These are phyloP conservation scores for Fusarium camptoceras DNA, from an alignment of 2,329 filamentous ascomycete species.

Conservation along the genomic window DNA sequence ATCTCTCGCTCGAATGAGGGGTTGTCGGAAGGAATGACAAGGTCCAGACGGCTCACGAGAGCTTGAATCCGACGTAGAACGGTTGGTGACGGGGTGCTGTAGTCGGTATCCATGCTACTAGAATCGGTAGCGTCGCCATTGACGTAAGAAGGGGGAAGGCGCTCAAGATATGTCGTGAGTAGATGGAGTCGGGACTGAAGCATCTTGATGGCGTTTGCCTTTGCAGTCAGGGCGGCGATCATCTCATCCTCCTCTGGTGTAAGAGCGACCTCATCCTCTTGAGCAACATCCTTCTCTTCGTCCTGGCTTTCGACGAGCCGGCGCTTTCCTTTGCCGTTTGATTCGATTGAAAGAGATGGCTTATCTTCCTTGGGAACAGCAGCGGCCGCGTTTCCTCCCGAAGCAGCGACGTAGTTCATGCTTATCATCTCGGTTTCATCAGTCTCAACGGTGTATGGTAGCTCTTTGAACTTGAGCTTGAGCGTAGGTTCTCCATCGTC, in stretches of 20 bases:
- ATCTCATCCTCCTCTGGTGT: conserved; percentile 71
- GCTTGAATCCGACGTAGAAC: conserved; percentile 91
- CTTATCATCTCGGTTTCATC: conserved; percentile 98
- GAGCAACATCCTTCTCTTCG: conserved; percentile 44
- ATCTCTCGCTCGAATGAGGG: conserved; percentile 76
- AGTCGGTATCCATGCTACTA: conserved; percentile 51
- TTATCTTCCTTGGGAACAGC: conserved; percentile 63
- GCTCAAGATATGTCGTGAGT: conserved; percentile 80
- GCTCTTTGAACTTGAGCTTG: conserved; percentile 80
- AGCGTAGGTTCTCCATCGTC: conserved; percentile 70
- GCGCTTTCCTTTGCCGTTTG: conserved; percentile 66
- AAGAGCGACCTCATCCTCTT: conserved; percentile 59
- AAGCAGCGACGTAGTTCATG: conserved; percentile 90
- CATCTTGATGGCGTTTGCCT: conserved; percentile 94
- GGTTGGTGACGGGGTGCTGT: conserved; percentile 68
- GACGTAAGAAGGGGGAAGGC: conserved; percentile 74
- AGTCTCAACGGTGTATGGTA: conserved; percentile 90
- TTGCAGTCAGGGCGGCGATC: conserved; percentile 79
- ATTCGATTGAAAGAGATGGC: conserved; percentile 57
- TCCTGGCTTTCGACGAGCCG: conserved; percentile 52
- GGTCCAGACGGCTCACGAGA: conserved; percentile 83
- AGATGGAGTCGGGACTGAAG: conserved; percentile 81
- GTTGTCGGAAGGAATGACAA: conserved; percentile 79
- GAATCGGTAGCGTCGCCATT: conserved; percentile 60
- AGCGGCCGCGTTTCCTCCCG: conserved; percentile 79